Conservation (phyloP, 1,284 basidiomycete species). For the Agroathelia rolfsii region DNA sequence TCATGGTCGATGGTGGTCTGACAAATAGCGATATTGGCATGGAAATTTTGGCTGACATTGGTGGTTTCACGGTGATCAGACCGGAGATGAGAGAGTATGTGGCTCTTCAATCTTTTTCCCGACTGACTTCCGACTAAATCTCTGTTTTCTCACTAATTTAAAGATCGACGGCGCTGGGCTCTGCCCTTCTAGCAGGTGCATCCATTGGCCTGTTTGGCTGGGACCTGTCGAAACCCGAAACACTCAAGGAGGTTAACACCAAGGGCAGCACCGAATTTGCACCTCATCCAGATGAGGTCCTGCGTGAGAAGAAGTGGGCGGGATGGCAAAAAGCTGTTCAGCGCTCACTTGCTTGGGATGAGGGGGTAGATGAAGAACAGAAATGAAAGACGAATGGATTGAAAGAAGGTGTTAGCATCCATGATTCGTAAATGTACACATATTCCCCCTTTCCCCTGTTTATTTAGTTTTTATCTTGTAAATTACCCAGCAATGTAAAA, state of each 20-base stretch:
- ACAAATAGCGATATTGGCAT: constrained; percentile 87
- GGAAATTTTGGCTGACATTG: constrained; percentile 87
- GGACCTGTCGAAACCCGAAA: constrained; percentile 81
- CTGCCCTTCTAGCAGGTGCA: constrained; percentile 88
- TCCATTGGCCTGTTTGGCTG: constrained; percentile 90
- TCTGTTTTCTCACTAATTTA: constrained; percentile 4
- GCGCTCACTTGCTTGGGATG: constrained; percentile 73
- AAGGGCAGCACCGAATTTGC: constrained; percentile 69
- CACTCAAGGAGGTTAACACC: constrained; percentile 84
- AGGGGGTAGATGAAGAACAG: constrained; percentile 35
- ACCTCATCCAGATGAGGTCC: constrained; percentile 44
- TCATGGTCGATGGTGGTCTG: constrained; percentile 93
- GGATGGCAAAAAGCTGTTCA: constrained; percentile 84
- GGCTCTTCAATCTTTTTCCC: constrained; percentile 1
- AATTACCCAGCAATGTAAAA: too few species aligned
- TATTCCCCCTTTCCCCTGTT: too few species aligned
- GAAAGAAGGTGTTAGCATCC: too few species aligned
- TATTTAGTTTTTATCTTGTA: too few species aligned
- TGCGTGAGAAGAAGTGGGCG: constrained; percentile 54
- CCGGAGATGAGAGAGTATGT: constrained; percentile 94
- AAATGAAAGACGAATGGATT: too few species aligned
- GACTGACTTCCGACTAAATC: constrained; percentile 1
- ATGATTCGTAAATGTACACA: too few species aligned
- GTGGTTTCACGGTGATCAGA: constrained; percentile 85
- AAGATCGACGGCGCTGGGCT: constrained; percentile 92